A percentile compares a stretch with the other conserved stretches of the same genome.
These are phyloP conservation scores for Talaromyces sp. DNA, from an alignment of 2,329 filamentous ascomycete species.

Conservation along the genomic window DNA sequence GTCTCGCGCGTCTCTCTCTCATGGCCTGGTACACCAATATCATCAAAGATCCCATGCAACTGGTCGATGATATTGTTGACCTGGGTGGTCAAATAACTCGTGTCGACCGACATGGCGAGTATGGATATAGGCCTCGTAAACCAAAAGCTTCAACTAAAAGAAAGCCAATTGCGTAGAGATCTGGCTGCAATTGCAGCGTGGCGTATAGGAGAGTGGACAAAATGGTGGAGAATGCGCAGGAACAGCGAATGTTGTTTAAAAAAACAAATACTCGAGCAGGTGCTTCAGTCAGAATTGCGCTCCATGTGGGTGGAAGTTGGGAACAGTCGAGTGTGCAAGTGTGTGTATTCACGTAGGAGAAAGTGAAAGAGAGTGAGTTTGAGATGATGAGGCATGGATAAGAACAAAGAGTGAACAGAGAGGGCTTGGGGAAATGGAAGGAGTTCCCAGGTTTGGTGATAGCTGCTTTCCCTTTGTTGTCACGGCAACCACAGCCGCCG, in stretches of 20 bases:
- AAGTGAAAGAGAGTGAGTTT: not conserved
- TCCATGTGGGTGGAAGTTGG: slow-evolving; percentile 5
- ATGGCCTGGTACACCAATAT: slow-evolving; percentile 92
- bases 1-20: slow-evolving; percentile 86
- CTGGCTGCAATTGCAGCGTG: slow-evolving; percentile 19
- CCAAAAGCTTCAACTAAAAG: not conserved
- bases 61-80: slow-evolving; percentile 91
- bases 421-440: not conserved
- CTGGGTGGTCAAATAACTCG: slow-evolving; percentile 89
- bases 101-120: slow-evolving; percentile 66
- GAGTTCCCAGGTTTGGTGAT: slow-evolving; percentile 36
- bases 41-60: slow-evolving; percentile 91
- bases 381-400: slow-evolving; percentile 18
- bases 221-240: slow-evolving; percentile 13
- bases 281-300: slow-evolving; percentile 5
- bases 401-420: not conserved
- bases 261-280: not conserved
- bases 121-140: not conserved
- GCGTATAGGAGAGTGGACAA: slow-evolving; percentile 11
- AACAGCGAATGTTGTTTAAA: slow-evolving; percentile 2
- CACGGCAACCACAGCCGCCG: slow-evolving; percentile 32
- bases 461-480: slow-evolving; percentile 27
- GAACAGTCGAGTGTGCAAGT: not conserved
- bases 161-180: not conserved
- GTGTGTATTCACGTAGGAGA: not conserved